Conservation (phyloP, 352 stramenopile species). For the Phytopythium litorale region DNA sequence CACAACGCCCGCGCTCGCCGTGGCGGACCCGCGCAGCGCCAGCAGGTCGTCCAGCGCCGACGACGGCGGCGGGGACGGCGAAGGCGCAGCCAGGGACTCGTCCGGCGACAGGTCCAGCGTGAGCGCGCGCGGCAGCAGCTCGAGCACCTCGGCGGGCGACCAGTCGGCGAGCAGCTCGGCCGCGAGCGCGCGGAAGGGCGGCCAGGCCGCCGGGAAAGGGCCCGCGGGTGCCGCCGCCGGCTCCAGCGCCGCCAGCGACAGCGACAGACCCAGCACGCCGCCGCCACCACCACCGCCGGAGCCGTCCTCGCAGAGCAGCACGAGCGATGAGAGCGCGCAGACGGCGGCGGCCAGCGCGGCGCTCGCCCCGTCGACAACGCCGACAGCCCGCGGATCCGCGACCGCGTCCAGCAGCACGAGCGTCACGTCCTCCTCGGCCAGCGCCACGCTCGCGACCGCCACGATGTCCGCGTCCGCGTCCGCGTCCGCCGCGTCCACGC, state of each 20-base stretch:
- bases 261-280: not conserved
- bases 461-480: slow-evolving; percentile 14
- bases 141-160: slow-evolving; percentile 44
- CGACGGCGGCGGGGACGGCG: too few relatives aligned
- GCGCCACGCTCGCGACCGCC: slow-evolving; percentile 37
- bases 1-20: not conserved
- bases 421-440: slow-evolving; percentile 45
- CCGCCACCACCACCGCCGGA: not conserved
- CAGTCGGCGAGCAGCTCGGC: slow-evolving; percentile 42
- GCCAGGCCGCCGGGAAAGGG: slow-evolving; percentile 13
- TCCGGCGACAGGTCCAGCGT: slow-evolving; percentile 43
- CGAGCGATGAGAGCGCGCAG: slow-evolving; percentile 61
- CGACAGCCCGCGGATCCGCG: not conserved
- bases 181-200: slow-evolving; percentile 42
- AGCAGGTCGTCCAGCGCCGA: slow-evolving; percentile 2
- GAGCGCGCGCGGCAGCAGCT: slow-evolving; percentile 53
- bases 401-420: slow-evolving; percentile 51
- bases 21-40: not conserved
- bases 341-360: slow-evolving; percentile 34
- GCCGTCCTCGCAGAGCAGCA: slow-evolving; percentile 38
- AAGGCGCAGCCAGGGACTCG: slow-evolving; percentile 12
- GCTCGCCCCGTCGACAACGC: not conserved
- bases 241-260: not conserved
- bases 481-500: not conserved
- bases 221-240: too few relatives aligned